Conservation (phyloP, 139 green algal species). For the Chloropicon primus region DNA sequence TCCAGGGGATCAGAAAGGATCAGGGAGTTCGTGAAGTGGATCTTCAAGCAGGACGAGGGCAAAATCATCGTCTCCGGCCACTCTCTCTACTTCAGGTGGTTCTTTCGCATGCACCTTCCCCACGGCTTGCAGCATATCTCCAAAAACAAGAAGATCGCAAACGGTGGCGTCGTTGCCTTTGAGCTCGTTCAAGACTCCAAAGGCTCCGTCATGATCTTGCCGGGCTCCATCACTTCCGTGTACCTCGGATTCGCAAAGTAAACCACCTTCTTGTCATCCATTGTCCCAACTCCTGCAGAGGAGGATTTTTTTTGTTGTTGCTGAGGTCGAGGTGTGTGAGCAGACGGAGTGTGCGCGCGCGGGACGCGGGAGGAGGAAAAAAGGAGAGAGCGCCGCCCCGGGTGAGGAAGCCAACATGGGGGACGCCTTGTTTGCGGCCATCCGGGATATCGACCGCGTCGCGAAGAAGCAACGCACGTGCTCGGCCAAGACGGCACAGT, state of each 20-base stretch:
- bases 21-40: neutral
- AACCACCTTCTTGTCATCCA: too few relatives aligned
- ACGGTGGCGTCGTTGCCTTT: neutral
- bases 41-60: neutral
- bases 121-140: neutral
- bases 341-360: neutral
- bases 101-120: constrained; percentile 3
- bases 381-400: too few relatives aligned
- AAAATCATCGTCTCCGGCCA: constrained; percentile 1
- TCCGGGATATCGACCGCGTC: constrained; percentile 41
- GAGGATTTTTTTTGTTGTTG: too few relatives aligned
- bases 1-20: neutral
- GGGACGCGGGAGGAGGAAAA: neutral
- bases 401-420: neutral
- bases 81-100: constrained; percentile 5
- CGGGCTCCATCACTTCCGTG: neutral
- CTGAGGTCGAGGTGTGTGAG: neutral
- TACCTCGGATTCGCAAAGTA: neutral
- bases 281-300: too few relatives aligned
- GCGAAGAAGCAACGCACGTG: constrained; percentile 62
- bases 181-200: neutral
- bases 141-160: constrained; percentile 11
- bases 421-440: constrained; percentile 5
- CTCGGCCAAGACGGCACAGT: constrained; percentile 11
- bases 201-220: neutral